Evolutionary conservation across 371 early-diverging fungal genomes (phyloP), one percentile per base, ranked within the genome.

Genomic region (Rhizoclosmatium hyalinum): DNA sequence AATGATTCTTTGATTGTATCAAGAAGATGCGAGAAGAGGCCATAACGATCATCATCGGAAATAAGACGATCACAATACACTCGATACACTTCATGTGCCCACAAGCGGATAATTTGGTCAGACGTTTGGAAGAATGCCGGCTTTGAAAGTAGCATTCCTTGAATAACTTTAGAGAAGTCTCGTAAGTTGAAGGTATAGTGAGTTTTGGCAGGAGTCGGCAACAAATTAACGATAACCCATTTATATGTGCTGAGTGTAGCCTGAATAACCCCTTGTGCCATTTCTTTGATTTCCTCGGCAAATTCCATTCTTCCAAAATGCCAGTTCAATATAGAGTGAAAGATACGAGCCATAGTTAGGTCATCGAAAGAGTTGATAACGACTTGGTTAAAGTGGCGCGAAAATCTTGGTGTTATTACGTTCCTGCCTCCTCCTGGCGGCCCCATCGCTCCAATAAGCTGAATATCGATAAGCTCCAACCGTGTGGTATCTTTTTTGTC

Each of bases 111-210:
- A 3, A 87, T 70, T 21, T 75, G 61, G 55, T 79, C 78, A 3
- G 75, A 19, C 1, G 76, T 50, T 19, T 75, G 58, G 64, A 84
- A 83, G 8, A 58, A 61, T 5, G 63, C 58, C 3, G 87, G 87
- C 19, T 73, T 72, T 12, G 85, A 81, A 2, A 86, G 81, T 10
- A 80, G 78, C 1, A 89, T 47, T 65, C 89, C 89, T 70, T 89
- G 89, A 12, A 89, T 80, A 10, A 89, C 87, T 42, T 80, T 73
- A 0, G 86, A 76, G 67, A 87, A 87, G 75, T 89, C 89, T 21
- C 89, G 75, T 24, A 89, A 76, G 72, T 89, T 89, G 79, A 89
- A 89, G 5, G 87, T 89, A 75, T 89, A 89, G 75, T 89, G 89
- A 0, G 85, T 87, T 66, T 89, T 89, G n/a, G 86, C 87, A 0